Evolutionary conservation across 805 yeast species (phyloP).

Genomic region (Cyberlindnera mrakii): DNA sequence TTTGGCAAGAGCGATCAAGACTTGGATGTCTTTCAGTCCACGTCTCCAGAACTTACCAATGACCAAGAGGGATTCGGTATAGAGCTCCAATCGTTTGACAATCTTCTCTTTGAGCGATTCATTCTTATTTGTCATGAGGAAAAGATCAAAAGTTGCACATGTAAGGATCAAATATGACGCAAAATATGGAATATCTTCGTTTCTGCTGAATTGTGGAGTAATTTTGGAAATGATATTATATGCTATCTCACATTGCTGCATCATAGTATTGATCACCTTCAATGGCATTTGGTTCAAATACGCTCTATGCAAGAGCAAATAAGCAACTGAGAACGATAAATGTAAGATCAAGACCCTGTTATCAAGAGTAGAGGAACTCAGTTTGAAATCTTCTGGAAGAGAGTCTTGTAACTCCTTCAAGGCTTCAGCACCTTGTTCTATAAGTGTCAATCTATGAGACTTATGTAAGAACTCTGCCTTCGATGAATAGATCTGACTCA

Average conservation of each 20-base stretch:
- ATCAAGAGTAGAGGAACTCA: conserved; percentile 8
- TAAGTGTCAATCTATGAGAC: conserved; percentile 26
- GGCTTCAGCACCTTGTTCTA: conserved; percentile 25
- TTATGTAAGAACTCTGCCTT: conserved; percentile 28
- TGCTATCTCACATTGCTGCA: conserved; percentile 22
- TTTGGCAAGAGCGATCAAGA: conserved; percentile 20
- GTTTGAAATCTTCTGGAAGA: background rate
- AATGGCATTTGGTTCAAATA: conserved; percentile 26
- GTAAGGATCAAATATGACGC: conserved; percentile 28
- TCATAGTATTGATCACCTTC: conserved; percentile 20
- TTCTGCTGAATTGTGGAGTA: conserved; percentile 3
- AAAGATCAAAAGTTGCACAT: conserved; percentile 28
- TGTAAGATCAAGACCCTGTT: conserved; percentile 23
- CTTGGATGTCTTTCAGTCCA: conserved; percentile 26
- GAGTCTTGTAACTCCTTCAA: conserved; percentile 14
- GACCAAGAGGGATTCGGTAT: conserved; percentile 19
- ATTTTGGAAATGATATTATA: conserved; percentile 14
- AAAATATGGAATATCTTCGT: conserved; percentile 24
- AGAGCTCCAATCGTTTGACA: conserved; percentile 14
- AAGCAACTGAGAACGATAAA: conserved; percentile 24
- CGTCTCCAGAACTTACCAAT: conserved; percentile 26
- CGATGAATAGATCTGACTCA: conserved; percentile 29
- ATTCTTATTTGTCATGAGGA: conserved; percentile 24
- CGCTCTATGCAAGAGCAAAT: conserved; percentile 25
- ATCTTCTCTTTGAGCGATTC: conserved; percentile 17